Base-by-base conservation (phyloP, 73 alveolate genomes). In the Blepharisma japonicum region DNA sequence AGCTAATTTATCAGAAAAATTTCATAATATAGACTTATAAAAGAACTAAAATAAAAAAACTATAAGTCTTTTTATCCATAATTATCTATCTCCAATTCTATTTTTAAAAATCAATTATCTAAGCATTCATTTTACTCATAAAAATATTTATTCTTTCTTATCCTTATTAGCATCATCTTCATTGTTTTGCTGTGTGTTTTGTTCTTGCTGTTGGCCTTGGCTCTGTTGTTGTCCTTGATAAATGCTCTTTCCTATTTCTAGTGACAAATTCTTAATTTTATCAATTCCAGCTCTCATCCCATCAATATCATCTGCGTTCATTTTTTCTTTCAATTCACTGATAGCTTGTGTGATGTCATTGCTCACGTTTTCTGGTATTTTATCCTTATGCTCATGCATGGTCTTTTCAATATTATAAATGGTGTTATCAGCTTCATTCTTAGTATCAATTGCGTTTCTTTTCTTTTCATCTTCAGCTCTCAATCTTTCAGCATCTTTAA, bases 401-500 rank as follows among this genome's bases (percentile, higher is more conserved):
- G 32, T 53, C 68, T 53, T 53, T 53, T 53, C 68, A n/a, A 53
- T 20, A n/a, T 53, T 53, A n/a, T 53, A 14, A 53, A 53, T 53
- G 18, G 18, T 20, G 2, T 14, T 20, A n/a, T 86, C 94, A 3
- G 78, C 25, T 18, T 50, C n/a, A 87, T 86, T 90, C 88, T 89
- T 86, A 82, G 96, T 91, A 54, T 91, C 97, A 70, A 91, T 83
- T 74, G 79, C 87, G 68, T 80, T 82, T 85, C 83, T 91, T 6
- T 81, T 77, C 55, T 83, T 77, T 46, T 90, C 88, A 78, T 92
- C 98, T 78, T 92, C 94, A 45, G 72, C 93, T 68, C 76, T 87
- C 87, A 83, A 87, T 72, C 84, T 84, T 71, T 93, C 95, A 68
- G 98, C 98, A 42, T 93, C 97, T 81, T 80, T 82, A 55, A 88